Evolutionary conservation across 306 rosid genomes (phyloP).

Genomic region (Arachis hypogaea): DNA sequence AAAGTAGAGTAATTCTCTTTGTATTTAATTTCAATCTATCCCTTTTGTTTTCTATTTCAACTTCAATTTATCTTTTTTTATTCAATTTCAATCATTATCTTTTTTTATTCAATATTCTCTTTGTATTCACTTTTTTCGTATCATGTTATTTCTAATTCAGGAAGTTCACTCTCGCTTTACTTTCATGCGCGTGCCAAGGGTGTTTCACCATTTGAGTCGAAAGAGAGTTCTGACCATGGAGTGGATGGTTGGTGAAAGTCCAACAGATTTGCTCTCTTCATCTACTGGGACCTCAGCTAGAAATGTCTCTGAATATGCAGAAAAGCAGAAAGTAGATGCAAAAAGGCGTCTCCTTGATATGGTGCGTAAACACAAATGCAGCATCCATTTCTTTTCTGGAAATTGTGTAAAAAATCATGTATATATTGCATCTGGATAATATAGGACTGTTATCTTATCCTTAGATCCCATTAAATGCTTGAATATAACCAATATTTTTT

Average conservation of each 20-base stretch:
- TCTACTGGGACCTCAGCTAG: conserved; percentile 58
- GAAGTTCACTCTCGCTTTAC: conserved; percentile 82
- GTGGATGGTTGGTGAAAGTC: conserved; percentile 96
- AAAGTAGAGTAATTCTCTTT: too few species aligned
- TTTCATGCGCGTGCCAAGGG: conserved; percentile 76
- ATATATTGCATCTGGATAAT: conserved; percentile 24
- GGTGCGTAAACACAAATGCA: conserved; percentile 53
- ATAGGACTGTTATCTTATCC: not conserved
- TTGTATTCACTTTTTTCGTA: too few species aligned
- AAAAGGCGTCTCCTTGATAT: conserved; percentile 87
- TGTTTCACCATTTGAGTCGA: conserved; percentile 62
- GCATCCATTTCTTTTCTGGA: conserved; percentile 18
- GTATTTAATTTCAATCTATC: too few species aligned
- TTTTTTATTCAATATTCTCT: too few species aligned
- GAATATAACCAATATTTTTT: conserved; percentile 15
- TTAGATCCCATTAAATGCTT: conserved; percentile 4
- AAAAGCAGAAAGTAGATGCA: conserved; percentile 72
- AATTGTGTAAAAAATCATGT: conserved; percentile 14
- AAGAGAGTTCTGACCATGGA: conserved; percentile 96
- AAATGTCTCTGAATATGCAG: conserved; percentile 55
- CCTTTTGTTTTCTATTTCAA: too few species aligned
- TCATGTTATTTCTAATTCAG: conserved; percentile 51
- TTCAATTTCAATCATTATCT: too few species aligned
- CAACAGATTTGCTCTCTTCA: conserved; percentile 71
- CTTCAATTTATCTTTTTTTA: too few species aligned